Conservation (phyloP, 2,329 filamentous ascomycete species). For the Ophiostoma australiae region DNA sequence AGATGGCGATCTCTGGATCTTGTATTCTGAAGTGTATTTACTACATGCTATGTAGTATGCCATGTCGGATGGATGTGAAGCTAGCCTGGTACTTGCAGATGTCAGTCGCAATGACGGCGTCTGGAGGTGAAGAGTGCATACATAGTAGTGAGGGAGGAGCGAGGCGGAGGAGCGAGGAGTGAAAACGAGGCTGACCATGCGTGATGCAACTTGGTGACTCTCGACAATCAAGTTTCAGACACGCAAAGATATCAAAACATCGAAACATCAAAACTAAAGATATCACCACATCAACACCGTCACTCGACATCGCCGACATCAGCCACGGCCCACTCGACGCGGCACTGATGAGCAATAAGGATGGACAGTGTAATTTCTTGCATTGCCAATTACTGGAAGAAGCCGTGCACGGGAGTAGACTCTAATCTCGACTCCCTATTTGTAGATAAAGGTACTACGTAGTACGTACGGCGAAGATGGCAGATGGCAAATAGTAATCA, state of each 20-base stretch:
- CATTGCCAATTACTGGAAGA: neutral
- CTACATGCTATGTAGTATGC: no score
- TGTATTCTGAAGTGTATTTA: neutral
- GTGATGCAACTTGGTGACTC: neutral
- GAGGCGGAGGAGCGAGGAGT: neutral
- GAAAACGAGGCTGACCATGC: neutral
- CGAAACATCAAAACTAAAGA: neutral
- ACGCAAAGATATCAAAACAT: neutral
- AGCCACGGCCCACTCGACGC: neutral
- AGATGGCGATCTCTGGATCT: conserved; percentile 5
- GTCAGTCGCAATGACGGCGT: neutral
- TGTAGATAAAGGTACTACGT: neutral
- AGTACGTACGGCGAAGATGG: no score
- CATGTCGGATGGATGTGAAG: neutral
- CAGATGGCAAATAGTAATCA: no score
- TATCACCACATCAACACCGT: neutral
- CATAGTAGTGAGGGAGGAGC: no score
- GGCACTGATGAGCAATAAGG: neutral
- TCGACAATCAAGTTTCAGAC: neutral
- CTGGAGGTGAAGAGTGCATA: no score
- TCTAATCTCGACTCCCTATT: neutral
- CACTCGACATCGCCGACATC: neutral
- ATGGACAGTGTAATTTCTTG: conserved; percentile 5
- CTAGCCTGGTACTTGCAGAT: no score
- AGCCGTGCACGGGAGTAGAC: neutral